Percentiles rank a stretch among this genome's conserved stretches.
Conservation (phyloP, 192 early-diverging fungal genomes). For the Allomyces macrogynus region DNA sequence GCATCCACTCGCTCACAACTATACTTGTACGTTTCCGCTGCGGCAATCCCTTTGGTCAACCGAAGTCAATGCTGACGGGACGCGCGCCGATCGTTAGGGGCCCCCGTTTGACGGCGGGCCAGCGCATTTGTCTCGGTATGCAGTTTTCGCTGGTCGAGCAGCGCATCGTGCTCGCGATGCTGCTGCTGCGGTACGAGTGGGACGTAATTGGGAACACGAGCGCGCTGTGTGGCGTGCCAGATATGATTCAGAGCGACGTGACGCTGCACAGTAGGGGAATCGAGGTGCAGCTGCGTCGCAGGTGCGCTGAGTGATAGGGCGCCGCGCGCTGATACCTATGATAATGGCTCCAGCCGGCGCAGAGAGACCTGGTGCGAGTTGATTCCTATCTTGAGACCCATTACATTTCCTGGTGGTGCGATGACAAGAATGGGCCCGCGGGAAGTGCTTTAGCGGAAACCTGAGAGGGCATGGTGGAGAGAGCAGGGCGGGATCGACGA, state of each 20-base stretch:
- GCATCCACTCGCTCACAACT: slow-evolving; percentile 19
- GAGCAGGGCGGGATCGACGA: too few species aligned
- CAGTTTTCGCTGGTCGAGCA: slow-evolving; percentile 38
- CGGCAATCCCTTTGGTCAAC: too few species aligned
- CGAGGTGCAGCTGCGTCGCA: not conserved
- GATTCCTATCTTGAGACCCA: too few species aligned
- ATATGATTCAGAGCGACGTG: not conserved
- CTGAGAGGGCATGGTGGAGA: too few species aligned
- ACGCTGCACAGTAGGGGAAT: not conserved
- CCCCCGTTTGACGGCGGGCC: slow-evolving; percentile 32
- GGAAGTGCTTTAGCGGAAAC: too few species aligned
- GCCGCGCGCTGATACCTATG: too few species aligned
- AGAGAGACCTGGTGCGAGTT: too few species aligned
- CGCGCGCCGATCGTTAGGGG: slow-evolving; percentile 5
- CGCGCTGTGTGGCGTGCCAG: not conserved
- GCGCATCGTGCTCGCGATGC: slow-evolving; percentile 28
- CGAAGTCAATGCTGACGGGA: too few species aligned
- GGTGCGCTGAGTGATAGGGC: not conserved
- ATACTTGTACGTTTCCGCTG: slow-evolving; percentile 24
- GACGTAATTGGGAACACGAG: slow-evolving; percentile 4
- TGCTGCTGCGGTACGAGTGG: slow-evolving; percentile 22
- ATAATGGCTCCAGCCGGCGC: too few species aligned
- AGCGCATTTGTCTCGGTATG: slow-evolving; percentile 32
- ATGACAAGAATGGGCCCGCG: too few species aligned
- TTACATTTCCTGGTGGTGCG: too few species aligned